Evolutionary conservation across 2,329 filamentous ascomycete species (phyloP).

Genomic region (Kalaharituber pfeilii): DNA sequence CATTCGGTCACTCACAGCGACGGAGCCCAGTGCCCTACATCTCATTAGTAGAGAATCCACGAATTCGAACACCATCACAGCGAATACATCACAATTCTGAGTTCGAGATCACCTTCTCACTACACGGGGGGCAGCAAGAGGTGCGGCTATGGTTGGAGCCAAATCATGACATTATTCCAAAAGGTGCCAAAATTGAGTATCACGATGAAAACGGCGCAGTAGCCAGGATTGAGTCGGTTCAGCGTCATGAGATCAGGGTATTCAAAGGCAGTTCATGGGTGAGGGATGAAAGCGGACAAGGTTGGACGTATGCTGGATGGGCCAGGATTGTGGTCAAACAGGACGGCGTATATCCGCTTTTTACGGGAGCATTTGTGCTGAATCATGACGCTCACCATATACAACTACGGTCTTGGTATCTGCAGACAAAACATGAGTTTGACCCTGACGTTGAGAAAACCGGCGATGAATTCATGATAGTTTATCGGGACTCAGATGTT

Average conservation of each 20-base stretch:
- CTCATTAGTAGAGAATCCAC: conserved; percentile 52
- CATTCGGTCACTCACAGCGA: conserved; percentile 47
- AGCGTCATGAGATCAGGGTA: conserved; percentile 58
- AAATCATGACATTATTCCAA: conserved; percentile 73
- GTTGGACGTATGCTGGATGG: conserved; percentile 74
- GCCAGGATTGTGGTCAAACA: conserved; percentile 59
- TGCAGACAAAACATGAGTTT: conserved; percentile 48
- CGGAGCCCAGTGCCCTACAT: conserved; percentile 63
- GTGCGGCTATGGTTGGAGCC: conserved; percentile 71
- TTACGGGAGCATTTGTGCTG: conserved; percentile 76
- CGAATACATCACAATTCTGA: conserved; percentile 61
- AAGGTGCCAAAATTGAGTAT: conserved; percentile 57
- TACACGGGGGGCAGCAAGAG: conserved; percentile 48
- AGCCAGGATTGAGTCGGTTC: conserved; percentile 46
- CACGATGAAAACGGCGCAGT: conserved; percentile 55
- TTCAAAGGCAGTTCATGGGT: conserved; percentile 68
- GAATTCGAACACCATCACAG: conserved; percentile 61
- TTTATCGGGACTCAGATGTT: conserved; percentile 86
- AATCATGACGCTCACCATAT: conserved; percentile 74
- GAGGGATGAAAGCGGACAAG: conserved; percentile 35
- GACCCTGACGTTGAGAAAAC: conserved; percentile 48
- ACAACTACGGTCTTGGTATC: conserved; percentile 56
- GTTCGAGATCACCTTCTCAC: conserved; percentile 69
- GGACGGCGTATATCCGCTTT: conserved; percentile 64
- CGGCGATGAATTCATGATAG: conserved; percentile 59